phyloP scores from a whole-genome alignment of 768 basidiomycete species.

The Mycena vitilis region DNA sequence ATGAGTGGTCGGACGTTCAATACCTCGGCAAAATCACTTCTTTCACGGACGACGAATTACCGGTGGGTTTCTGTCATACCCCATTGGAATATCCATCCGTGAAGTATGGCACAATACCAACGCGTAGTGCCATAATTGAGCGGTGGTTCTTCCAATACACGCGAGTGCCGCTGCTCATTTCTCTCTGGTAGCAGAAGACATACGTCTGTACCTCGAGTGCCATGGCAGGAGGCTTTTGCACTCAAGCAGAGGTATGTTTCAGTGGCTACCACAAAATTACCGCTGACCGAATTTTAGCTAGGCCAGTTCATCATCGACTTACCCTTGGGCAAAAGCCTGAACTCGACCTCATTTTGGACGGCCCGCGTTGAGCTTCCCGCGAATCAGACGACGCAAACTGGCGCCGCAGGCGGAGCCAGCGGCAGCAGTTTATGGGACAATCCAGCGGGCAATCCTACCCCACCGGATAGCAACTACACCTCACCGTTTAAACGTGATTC shows the following conservation, averaged over 20 bases:
- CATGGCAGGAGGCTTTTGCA: conserved; percentile 78
- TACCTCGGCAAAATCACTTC: conserved; percentile 84
- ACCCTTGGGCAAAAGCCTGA: conserved; percentile 67
- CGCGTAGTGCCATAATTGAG: too few species aligned
- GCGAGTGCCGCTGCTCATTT: conserved; percentile 34
- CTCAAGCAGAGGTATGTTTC: conserved; percentile 51
- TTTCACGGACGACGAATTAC: conserved; percentile 62
- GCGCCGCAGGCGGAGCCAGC: conserved; percentile 35
- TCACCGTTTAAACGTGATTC: conserved; percentile 59
- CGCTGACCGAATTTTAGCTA: conserved; percentile 47
- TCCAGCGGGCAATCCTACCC: conserved; percentile 69
- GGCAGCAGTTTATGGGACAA: conserved; percentile 66
- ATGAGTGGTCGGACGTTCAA: conserved; percentile 91
- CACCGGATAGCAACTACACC: conserved; percentile 57
- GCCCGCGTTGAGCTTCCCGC: conserved; percentile 75
- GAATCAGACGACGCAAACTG: conserved; percentile 44
- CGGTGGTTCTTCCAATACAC: conserved; percentile 2
- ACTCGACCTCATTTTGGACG: conserved; percentile 90
- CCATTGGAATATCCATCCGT: too few species aligned
- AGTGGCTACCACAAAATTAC: background rate
- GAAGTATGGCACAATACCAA: too few species aligned
- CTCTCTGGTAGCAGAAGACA: conserved; percentile 74
- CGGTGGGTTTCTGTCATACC: conserved; percentile 61
- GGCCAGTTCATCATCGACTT: conserved; percentile 92
- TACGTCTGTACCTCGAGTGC: conserved; percentile 93